Conservation (phyloP, 805 yeast species). For the Candida ficus region DNA sequence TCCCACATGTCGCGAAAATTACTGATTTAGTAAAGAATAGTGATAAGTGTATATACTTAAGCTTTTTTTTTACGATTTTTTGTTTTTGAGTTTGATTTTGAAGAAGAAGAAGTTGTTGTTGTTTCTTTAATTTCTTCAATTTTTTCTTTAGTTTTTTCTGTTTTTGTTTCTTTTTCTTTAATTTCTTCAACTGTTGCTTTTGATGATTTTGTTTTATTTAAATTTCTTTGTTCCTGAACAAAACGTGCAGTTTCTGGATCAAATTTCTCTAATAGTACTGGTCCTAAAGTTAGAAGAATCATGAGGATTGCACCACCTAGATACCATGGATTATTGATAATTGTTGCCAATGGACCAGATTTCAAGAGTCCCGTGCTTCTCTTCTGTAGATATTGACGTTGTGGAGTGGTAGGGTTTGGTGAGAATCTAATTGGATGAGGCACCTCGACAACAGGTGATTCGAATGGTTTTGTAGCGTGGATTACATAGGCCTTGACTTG, state of each 20-base stretch:
- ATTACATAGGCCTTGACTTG: constrained; percentile 11
- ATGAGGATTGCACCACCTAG: constrained; percentile 27
- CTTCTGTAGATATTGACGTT: constrained; percentile 28
- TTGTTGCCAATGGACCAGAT: constrained; percentile 32
- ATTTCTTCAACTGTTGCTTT: constrained; percentile 1
- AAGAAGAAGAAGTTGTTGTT: background rate
- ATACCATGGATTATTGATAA: constrained; percentile 34
- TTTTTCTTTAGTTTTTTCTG: background rate
- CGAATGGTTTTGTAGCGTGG: constrained; percentile 11
- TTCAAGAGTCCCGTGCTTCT: constrained; percentile 30
- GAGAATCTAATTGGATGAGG: constrained; percentile 22
- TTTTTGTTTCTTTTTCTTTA: background rate
- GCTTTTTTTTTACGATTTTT: constrained; percentile 6
- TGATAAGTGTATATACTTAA: background rate
- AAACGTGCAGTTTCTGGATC: constrained; percentile 36
- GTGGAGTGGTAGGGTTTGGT: constrained; percentile 26
- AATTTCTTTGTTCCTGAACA: constrained; percentile 20
- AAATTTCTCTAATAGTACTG: constrained; percentile 32
- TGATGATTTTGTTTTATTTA: background rate
- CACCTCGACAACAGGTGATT: constrained; percentile 3
- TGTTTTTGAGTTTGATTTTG: background rate
- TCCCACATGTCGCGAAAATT: constrained; percentile 2
- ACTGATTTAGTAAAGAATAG: background rate
- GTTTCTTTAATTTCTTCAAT: constrained; percentile 1
- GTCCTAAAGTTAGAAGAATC: constrained; percentile 25